A percentile compares a stretch with the other conserved stretches of the same genome.
phyloP scores from a whole-genome alignment of 768 basidiomycete genomes.

The Inosperma sp. region DNA sequence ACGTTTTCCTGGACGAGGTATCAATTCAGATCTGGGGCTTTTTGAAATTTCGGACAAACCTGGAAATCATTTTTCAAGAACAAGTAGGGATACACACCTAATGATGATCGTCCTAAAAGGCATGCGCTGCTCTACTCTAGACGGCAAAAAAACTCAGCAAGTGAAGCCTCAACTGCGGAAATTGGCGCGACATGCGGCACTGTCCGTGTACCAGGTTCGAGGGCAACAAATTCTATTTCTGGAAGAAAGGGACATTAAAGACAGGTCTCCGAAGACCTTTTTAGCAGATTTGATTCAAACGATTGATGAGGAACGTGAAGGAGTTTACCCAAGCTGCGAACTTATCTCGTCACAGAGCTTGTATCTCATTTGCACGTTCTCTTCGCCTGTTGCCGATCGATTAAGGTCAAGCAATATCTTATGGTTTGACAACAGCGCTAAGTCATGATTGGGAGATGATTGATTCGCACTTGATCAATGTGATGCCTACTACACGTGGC shows the following conservation, averaged over 20 bases:
- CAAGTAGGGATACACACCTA: too few relatives aligned
- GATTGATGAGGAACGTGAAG: conserved; percentile 4
- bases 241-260: conserved; percentile 19
- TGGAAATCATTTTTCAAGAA: conserved; percentile 14
- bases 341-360: not conserved
- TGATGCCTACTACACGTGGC: not conserved
- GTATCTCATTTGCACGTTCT: not conserved
- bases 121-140: too few relatives aligned
- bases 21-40: conserved; percentile 11
- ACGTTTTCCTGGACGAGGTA: conserved; percentile 10
- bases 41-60: conserved; percentile 15
- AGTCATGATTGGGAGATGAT: not conserved
- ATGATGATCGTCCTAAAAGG: too few relatives aligned
- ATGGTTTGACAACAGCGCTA: not conserved
- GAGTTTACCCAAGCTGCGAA: conserved; percentile 1
- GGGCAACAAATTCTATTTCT: conserved; percentile 24
- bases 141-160: conserved; percentile 6
- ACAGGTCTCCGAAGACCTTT: conserved; percentile 1
- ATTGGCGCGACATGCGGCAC: conserved; percentile 25
- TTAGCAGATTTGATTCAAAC: not conserved
- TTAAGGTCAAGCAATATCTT: conserved; percentile 1
- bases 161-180: conserved; percentile 18
- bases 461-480: conserved; percentile 1
- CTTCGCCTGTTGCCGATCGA: conserved; percentile 4
- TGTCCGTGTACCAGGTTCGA: conserved; percentile 20